Evolutionary conservation across 176 grass and related monocot genomes (phyloP), one percentile per base, ranked within the genome.

Genomic region (Coix lacrymajobi): DNA sequence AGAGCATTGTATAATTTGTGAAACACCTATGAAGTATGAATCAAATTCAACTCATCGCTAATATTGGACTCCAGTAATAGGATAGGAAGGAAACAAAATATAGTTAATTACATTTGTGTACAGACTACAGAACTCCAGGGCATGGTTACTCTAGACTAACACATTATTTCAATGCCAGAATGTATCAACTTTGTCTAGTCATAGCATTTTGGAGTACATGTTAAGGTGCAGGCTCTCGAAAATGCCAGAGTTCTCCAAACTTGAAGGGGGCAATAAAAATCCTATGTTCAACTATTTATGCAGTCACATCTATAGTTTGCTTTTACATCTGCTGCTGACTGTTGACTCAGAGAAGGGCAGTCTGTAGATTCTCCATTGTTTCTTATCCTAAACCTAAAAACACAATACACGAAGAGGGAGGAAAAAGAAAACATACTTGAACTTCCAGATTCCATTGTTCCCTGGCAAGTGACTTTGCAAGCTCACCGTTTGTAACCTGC

Each of bases 401-500:
- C 44, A 6, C 2, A 65, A 80, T 52, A 26, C 14, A 70, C 2
- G 3, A 40, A 49, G 39, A 67, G 15, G 77, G 79, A 31, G 7
- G 62, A 54, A 65, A 72, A 79, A 78, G 22, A 81, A 36, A 78
- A 83, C 89, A 73, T 90, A 96, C 96, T 77, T 92, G 89, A 82
- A 93, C 65, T 78, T 99, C 91, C 29, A 99, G 58, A 78, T 90
- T 92, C 87, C 91, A 90, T 83, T 99, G 91, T 69, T 86, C 83
- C 49, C 76, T 90, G 70, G 96, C 96, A 85, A 99, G 85, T 3
- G 81, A 82, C 75, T 85, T 99, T 32, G 96, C 85, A 62, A 99
- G 96, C 57, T 99, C 96, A 67, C 89, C 96, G 71, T 99, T 99
- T 10, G 51, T 79, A 78, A 84, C 91, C 96, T 99, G 89, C 7